Evolutionary conservation across 371 early-diverging fungal genomes (phyloP), one percentile per base, ranked within the genome.

Genomic region (Mortierella polycephala): DNA sequence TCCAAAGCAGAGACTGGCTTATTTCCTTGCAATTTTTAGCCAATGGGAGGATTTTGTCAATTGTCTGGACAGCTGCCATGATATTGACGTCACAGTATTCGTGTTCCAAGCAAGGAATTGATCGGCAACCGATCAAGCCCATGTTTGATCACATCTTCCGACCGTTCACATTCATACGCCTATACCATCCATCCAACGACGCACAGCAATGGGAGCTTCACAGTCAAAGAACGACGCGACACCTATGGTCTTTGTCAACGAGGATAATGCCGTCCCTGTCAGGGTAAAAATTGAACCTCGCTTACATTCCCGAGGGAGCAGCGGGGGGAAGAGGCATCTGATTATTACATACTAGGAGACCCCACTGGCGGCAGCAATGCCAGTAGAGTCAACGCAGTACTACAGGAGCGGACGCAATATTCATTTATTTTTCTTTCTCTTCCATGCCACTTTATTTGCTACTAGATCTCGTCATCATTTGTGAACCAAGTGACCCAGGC

Each of bases 161-260:
- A 55, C 9, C 46, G 14, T 54, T 40, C 53, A 37, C 41, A 14
- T 62, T 21, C 61, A 14, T 46, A 39, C 23, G 49, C 53, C 53
- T 52, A 67, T 59, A 60, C 61, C 66, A 60, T 56, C 44, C 62
- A 40, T 60, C 55, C 60, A 18, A n/a, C n/a, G n/a, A n/a, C 55
- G 40, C 45, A 60, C 40, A 62, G 37, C 65, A 30, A 77, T 77
- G 79, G 73, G 79, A 77, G 51, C 79, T 51, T 69, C 72, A 69
- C 72, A 69, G 62, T 77, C 79, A 68, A 76, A 76, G 62, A 61
- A 60, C 61, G 71, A 76, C 45, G 39, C 45, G 21, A 47, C 64
- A 46, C 79, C 79, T 44, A 72, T 77, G 79, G 79, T 77, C 63
- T 77, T 77, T 62, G 69, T 77, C 60, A 77, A 72, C 55, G 79